phyloP scores from a whole-genome alignment of 2,329 filamentous ascomycete species.

The Penicillium frequentans region DNA sequence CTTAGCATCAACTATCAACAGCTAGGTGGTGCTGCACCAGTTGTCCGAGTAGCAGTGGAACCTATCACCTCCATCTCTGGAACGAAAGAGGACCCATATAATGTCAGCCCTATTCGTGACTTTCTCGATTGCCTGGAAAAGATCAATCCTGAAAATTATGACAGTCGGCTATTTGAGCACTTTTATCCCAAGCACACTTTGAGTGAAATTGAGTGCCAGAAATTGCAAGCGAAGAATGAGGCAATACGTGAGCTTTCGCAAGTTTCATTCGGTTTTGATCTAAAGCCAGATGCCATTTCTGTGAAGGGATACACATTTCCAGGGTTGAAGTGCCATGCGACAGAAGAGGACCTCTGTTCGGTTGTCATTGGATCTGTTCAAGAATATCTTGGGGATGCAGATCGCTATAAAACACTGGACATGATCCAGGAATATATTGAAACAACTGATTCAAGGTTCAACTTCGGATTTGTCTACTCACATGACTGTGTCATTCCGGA shows the following conservation, averaged over 20 bases:
- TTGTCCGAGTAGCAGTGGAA: neutral
- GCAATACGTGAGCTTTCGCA: neutral
- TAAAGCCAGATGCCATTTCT: neutral
- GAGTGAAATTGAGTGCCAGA: no score
- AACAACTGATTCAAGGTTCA: no score
- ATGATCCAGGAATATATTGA: no score
- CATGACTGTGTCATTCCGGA: neutral
- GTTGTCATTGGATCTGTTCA: no score
- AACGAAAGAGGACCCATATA: neutral
- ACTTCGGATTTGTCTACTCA: neutral
- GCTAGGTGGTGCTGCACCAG: neutral
- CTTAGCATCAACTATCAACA: neutral
- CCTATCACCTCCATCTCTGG: neutral
- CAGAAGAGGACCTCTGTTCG: neutral
- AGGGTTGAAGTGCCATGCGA: neutral
- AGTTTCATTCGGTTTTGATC: neutral
- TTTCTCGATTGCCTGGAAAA: no score
- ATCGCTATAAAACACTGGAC: no score
- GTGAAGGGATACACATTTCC: neutral
- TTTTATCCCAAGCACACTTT: no score
- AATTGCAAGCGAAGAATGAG: no score
- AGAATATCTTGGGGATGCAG: no score
- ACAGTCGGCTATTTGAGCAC: no score
- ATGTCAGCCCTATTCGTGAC: neutral
- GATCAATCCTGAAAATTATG: no score